Evolutionary conservation across 768 basidiomycete species (phyloP).

Genomic region (Mycena maculata): DNA sequence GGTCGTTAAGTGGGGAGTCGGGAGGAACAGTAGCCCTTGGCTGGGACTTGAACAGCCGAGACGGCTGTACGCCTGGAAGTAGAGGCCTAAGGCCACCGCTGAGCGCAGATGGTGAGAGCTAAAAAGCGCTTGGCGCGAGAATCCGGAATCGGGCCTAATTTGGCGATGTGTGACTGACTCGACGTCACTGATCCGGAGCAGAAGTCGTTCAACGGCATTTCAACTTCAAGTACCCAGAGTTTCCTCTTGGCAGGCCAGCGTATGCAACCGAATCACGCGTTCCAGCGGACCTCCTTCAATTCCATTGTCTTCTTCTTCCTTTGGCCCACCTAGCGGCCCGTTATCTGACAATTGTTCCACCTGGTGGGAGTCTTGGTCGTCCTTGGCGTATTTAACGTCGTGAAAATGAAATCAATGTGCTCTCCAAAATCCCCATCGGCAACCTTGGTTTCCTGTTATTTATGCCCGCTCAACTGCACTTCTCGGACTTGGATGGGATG

Average conservation of each 20-base stretch:
- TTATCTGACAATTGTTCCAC: slow-evolving; percentile 20
- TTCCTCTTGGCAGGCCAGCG: background rate
- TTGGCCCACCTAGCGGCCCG: slow-evolving; percentile 8
- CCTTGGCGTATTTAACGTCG: background rate
- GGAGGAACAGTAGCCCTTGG: background rate
- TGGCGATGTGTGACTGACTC: too few species aligned
- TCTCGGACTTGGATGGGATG: too few species aligned
- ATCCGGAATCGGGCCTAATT: too few species aligned
- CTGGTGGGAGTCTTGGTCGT: slow-evolving; percentile 1
- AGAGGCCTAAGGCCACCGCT: background rate
- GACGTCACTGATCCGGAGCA: too few species aligned
- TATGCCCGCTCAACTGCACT: background rate
- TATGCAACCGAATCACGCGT: slow-evolving; percentile 13
- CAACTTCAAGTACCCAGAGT: too few species aligned
- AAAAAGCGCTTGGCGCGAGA: too few species aligned
- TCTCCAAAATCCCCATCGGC: background rate
- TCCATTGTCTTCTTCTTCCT: slow-evolving; percentile 18
- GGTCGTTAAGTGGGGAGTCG: slow-evolving; percentile 18
- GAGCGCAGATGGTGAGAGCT: too few species aligned
- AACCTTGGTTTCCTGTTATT: background rate
- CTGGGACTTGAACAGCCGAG: background rate
- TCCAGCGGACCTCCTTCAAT: slow-evolving; percentile 23
- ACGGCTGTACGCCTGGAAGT: slow-evolving; percentile 18
- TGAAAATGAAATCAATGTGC: background rate
- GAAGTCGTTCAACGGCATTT: too few species aligned